These are phyloP conservation scores for Apium graveolens DNA, from an alignment of 129 eudicot genomes.

Conservation along the genomic window DNA sequence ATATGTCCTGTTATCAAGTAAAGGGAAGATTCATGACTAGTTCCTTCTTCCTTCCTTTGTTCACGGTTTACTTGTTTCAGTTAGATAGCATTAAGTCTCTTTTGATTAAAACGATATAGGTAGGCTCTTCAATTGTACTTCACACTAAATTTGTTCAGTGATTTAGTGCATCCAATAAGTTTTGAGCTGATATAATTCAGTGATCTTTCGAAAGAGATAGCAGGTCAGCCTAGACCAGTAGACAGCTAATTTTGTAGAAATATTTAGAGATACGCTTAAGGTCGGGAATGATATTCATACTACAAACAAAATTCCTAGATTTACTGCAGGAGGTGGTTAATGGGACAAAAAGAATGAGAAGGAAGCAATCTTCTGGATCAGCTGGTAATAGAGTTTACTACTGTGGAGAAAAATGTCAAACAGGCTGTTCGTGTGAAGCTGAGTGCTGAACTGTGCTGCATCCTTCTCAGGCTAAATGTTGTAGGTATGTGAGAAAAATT, in stretches of 20 bases:
- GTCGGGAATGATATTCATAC: not conserved
- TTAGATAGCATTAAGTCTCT: not conserved
- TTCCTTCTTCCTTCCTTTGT: not conserved
- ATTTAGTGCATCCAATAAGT: not conserved
- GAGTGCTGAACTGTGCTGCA: not conserved
- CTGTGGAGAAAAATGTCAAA: not conserved
- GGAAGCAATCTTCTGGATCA: conserved; percentile 6
- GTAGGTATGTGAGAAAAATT: not conserved
- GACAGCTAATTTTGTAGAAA: not conserved
- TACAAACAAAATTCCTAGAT: not conserved
- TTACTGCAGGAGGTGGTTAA: conserved; percentile 6
- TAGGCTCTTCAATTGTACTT: not conserved
- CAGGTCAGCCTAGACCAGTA: not conserved
- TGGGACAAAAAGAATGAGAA: conserved; percentile 9
- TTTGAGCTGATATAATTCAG: not conserved
- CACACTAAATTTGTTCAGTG: not conserved
- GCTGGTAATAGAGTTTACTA: not conserved
- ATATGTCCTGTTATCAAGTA: not conserved
- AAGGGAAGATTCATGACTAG: not conserved
- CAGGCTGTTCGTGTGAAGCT: not conserved
- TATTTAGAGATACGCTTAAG: not conserved
- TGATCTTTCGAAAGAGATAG: not conserved
- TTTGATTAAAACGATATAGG: not conserved
- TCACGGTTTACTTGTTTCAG: not conserved
- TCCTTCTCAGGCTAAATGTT: conserved; percentile 5